Conservation (phyloP, 202 grass and related monocot genomes). For the Brachypodium distachyon region DNA sequence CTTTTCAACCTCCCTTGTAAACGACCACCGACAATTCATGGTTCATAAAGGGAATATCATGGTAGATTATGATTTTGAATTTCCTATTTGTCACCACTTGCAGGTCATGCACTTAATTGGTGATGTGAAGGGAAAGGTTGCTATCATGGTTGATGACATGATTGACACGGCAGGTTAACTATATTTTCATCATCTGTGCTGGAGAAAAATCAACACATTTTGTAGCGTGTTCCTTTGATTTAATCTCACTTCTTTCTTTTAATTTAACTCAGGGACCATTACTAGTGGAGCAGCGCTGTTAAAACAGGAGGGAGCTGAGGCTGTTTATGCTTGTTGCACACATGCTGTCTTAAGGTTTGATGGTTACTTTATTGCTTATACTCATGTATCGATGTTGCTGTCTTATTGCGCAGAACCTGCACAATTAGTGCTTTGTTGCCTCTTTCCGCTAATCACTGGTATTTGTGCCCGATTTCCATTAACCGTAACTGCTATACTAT, state of each 20-base stretch:
- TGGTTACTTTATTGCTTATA: not conserved
- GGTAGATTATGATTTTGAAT: not conserved
- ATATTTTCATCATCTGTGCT: not conserved
- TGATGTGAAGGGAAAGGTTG: slow-evolving; percentile 90
- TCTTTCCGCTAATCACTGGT: not conserved
- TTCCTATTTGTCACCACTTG: not conserved
- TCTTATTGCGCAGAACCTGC: not conserved
- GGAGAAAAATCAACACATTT: not conserved
- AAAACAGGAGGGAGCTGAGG: slow-evolving; percentile 72
- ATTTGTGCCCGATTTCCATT: too few relatives aligned
- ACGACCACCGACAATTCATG: not conserved
- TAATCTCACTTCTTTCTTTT: not conserved
- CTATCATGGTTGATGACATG: slow-evolving; percentile 96
- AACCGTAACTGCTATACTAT: not conserved
- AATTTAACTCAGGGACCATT: slow-evolving; percentile 55
- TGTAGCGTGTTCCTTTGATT: not conserved
- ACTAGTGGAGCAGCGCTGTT: slow-evolving; percentile 67
- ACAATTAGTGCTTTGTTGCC: not conserved
- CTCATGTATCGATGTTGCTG: not conserved
- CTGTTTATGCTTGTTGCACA: slow-evolving; percentile 84
- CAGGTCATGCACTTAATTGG: slow-evolving; percentile 95
- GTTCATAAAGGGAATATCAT: not conserved
- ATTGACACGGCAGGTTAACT: slow-evolving; percentile 85
- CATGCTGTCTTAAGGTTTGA: slow-evolving; percentile 89
- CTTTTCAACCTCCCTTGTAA: not conserved